Evolutionary conservation across 768 basidiomycete species (phyloP).

Genomic region (Strobilomyces confusus): DNA sequence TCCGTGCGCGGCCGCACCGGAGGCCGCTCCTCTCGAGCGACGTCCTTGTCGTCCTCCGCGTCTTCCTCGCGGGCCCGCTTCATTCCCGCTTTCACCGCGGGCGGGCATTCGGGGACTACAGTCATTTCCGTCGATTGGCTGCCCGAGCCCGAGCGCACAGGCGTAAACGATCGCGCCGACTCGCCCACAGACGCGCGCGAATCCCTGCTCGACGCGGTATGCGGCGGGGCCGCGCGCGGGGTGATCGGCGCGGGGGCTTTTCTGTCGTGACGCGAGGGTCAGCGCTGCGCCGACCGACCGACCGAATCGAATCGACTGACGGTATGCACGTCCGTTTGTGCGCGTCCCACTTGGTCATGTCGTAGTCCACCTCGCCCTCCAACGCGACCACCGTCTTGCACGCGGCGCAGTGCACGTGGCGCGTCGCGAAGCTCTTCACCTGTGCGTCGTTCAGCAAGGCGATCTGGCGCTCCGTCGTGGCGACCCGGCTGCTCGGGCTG

Average conservation of each 20-base stretch:
- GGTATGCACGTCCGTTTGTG: constrained; percentile 53
- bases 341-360: constrained; percentile 55
- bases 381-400: constrained; percentile 47
- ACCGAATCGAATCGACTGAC: constrained; percentile 23
- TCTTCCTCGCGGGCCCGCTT: constrained; percentile 53
- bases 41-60: constrained; percentile 27
- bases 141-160: constrained; percentile 19
- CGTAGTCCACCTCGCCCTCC: constrained; percentile 52
- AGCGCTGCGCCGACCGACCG: neutral
- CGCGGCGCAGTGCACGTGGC: constrained; percentile 46
- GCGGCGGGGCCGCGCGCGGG: constrained; percentile 16
- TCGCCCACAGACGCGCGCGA: constrained; percentile 14
- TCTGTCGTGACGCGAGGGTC: constrained; percentile 11
- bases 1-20: constrained; percentile 51
- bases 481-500: constrained; percentile 57
- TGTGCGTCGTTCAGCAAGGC: constrained; percentile 61
- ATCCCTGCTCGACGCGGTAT: constrained; percentile 14
- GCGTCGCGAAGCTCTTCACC: constrained; percentile 45
- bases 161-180: constrained; percentile 13
- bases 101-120: constrained; percentile 27
- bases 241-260: constrained; percentile 18
- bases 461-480: constrained; percentile 59
- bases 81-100: constrained; percentile 26
- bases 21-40: constrained; percentile 40
- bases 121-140: constrained; percentile 37